Base-by-base conservation (phyloP, 2,329 filamentous ascomycete species). In the Ceratocystis papillata region DNA sequence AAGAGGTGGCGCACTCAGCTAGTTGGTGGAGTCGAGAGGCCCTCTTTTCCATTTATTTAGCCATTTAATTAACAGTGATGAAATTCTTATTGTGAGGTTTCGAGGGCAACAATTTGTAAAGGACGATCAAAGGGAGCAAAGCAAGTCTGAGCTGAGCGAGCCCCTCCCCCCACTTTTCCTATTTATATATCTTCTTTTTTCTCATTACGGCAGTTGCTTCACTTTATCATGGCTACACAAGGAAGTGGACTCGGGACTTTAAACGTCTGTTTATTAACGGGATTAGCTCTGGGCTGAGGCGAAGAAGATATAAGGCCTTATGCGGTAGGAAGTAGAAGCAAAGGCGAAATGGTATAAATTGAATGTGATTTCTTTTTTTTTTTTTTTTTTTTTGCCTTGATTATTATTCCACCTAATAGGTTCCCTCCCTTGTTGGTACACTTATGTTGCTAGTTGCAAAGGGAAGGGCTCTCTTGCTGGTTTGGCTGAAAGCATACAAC, bases 331-430 rank as follows among this genome's bases (percentile, higher is more conserved):
- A 41, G 37, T 4, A 12, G 37, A 41, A 41, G 37, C 10, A 41
- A 15, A 41, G 37, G 37, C 37, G 37, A 41, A 41, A 41, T 41
- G 37, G 3, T 41, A 15, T 41, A 15, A 41, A 4, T 41, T 12
- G 10, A 12, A 15, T 1, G 37, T 15, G 1, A 15, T 41, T 41
- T 41, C 3, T 0, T 12, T 15, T 41, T 41, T 41, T 12, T 10
- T 41, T 10, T 41, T 33, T 37, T 48, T 63, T 63, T 50, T 62
- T 67, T 67, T 46, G 37, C 37, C 37, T 41, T 41, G 1, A 41
- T 41, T 41, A 41, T 41, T 15, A 15, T 41, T 15, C 37, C 37
- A 41, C 37, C 10, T 15, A 41, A 41, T 41, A 15, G 10, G 37
- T 15, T 41, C 10, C 10, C 37, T 41, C 62, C 20, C 65, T 64